phyloP scores from a whole-genome alignment of 2,329 filamentous ascomycete species.

The Thielaviopsis populi region DNA sequence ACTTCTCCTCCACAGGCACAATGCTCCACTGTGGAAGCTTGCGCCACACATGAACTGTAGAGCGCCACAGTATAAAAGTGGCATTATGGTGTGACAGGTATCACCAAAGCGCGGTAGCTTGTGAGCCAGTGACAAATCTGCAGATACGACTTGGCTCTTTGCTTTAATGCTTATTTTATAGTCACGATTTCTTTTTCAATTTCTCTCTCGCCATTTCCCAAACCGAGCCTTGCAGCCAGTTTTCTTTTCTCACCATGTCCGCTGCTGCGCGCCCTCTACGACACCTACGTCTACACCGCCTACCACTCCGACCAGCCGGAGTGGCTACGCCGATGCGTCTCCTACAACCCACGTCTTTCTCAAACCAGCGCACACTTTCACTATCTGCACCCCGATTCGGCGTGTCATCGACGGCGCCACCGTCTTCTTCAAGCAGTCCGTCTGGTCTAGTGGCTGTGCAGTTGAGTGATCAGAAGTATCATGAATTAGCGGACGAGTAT shows the following conservation, averaged over 20 bases:
- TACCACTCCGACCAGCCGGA: neutral
- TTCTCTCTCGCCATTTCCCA: neutral
- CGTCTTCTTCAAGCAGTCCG: slow-evolving; percentile 4
- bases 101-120: neutral
- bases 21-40: neutral
- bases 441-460: neutral
- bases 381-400: neutral
- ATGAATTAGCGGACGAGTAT: slow-evolving; percentile 61
- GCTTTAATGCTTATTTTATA: neutral
- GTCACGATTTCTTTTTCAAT: neutral
- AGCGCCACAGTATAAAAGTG: neutral
- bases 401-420: neutral
- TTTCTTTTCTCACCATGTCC: neutral
- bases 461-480: slow-evolving; percentile 48
- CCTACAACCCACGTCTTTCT: neutral
- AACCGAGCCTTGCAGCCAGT: neutral
- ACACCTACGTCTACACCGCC: neutral
- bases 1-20: neutral
- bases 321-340: neutral
- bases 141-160: neutral
- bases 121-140: neutral
- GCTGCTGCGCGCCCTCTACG: neutral
- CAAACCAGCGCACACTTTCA: neutral
- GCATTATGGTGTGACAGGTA: neutral
- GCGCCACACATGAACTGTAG: neutral